Percentiles rank a stretch among this genome's conserved stretches.
phyloP scores from a whole-genome alignment of 352 stramenopile genomes.

The Pythium coloratum region DNA sequence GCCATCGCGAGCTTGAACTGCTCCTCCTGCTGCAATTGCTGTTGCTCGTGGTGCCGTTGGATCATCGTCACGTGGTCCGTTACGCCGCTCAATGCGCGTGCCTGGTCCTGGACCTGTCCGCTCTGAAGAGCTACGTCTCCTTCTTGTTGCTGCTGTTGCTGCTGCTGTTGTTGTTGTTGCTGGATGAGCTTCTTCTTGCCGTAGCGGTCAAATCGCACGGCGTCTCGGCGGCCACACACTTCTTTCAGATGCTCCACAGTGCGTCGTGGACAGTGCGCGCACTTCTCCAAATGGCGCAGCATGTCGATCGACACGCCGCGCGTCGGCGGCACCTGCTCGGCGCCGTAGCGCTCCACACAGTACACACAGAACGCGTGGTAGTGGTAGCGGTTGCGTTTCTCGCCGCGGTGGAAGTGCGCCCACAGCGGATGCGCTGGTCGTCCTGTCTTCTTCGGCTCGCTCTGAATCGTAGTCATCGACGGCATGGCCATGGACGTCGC shows the following conservation, averaged over 20 bases:
- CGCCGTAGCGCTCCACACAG: slow-evolving; percentile 62
- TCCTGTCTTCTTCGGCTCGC: slow-evolving; percentile 61
- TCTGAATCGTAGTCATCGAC: neutral
- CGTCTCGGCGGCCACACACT: slow-evolving; percentile 50
- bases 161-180: slow-evolving; percentile 14
- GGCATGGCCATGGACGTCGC: neutral
- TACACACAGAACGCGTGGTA: slow-evolving; percentile 86
- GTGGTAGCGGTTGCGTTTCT: slow-evolving; percentile 86
- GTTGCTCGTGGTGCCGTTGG: neutral
- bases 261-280: slow-evolving; percentile 60
- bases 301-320: slow-evolving; percentile 80
- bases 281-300: slow-evolving; percentile 78
- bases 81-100: neutral
- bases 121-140: neutral
- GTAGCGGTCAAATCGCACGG: slow-evolving; percentile 38
- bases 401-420: slow-evolving; percentile 80
- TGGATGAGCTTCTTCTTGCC: slow-evolving; percentile 35
- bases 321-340: slow-evolving; percentile 58
- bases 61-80: neutral
- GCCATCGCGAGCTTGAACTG: slow-evolving; percentile 3
- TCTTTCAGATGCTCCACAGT: slow-evolving; percentile 66
- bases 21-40: slow-evolving; percentile 3
- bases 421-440: slow-evolving; percentile 74
- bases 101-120: neutral
- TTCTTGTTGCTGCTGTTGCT: slow-evolving; percentile 16